phyloP scores from a whole-genome alignment of 2,329 filamentous ascomycete species.

The Pyrenochaeta sp. region DNA sequence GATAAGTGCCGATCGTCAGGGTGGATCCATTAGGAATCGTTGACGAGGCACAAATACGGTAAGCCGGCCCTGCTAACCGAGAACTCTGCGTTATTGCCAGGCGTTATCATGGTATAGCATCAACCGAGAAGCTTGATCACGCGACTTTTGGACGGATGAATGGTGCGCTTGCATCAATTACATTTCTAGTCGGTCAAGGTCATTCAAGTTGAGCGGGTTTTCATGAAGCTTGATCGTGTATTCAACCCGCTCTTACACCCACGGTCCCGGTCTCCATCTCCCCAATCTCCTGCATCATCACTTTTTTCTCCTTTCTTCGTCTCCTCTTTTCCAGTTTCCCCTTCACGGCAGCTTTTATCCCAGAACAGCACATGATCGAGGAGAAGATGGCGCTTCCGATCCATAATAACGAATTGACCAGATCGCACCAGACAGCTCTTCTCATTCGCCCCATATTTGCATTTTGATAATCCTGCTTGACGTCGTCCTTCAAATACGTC shows the following conservation, averaged over 20 bases:
- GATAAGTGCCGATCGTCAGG: no score
- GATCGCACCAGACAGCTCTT: conserved; percentile 31
- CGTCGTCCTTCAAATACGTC: conserved; percentile 11
- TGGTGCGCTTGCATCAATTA: no score
- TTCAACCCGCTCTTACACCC: not conserved
- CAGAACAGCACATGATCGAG: conserved; percentile 34
- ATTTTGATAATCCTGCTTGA: conserved; percentile 10
- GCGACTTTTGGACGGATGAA: no score
- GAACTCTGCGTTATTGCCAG: no score
- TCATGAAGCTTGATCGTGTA: no score
- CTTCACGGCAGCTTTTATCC: conserved; percentile 24
- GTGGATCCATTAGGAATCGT: no score
- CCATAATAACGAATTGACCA: conserved; percentile 35
- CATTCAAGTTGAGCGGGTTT: no score
- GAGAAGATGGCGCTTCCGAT: conserved; percentile 32
- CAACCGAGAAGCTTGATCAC: no score
- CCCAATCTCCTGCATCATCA: not conserved
- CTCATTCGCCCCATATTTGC: conserved; percentile 25
- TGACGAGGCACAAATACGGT: no score
- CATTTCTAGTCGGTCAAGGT: no score
- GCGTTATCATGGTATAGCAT: no score
- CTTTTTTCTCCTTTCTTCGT: conserved; percentile 5
- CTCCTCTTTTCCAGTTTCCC: conserved; percentile 12
- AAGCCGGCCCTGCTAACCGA: no score
- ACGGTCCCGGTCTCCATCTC: conserved; percentile 11